Conservation (phyloP, 2,329 filamentous ascomycete genomes). For the Sclerotinia trifoliorum region DNA sequence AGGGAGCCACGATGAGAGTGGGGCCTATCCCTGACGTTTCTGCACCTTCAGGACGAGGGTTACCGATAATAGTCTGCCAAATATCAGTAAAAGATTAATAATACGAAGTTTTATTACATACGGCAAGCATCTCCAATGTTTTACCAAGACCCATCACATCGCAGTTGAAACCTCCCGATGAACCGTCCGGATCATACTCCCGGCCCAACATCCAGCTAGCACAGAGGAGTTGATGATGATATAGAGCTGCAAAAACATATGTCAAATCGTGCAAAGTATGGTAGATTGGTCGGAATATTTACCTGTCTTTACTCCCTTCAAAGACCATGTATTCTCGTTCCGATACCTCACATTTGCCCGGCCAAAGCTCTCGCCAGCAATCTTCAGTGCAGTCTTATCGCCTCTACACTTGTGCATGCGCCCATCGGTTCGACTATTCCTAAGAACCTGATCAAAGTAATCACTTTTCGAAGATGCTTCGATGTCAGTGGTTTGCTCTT, state of each 20-base stretch:
- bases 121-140: constrained; percentile 1
- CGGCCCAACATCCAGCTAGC: constrained; percentile 7
- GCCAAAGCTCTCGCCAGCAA: constrained; percentile 14
- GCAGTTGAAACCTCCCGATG: constrained; percentile 8
- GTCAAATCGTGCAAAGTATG: not conserved
- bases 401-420: constrained; percentile 3
- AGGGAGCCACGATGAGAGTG: constrained; percentile 1
- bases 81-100: not conserved
- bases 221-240: constrained; percentile 2
- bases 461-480: not conserved
- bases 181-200: not conserved
- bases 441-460: not conserved
- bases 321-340: not conserved
- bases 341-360: not conserved
- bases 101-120: not conserved
- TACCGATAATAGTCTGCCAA: not conserved
- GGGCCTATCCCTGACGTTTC: not conserved
- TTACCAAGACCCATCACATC: constrained; percentile 15
- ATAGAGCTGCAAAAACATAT: not conserved
- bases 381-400: constrained; percentile 10
- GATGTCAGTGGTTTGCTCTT: not conserved
- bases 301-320: constrained; percentile 4
- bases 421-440: constrained; percentile 5
- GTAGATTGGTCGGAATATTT: not conserved
- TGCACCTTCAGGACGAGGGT: not conserved